Conservation (phyloP, 805 yeast genomes). For the Lachancea lanzarotensis region DNA sequence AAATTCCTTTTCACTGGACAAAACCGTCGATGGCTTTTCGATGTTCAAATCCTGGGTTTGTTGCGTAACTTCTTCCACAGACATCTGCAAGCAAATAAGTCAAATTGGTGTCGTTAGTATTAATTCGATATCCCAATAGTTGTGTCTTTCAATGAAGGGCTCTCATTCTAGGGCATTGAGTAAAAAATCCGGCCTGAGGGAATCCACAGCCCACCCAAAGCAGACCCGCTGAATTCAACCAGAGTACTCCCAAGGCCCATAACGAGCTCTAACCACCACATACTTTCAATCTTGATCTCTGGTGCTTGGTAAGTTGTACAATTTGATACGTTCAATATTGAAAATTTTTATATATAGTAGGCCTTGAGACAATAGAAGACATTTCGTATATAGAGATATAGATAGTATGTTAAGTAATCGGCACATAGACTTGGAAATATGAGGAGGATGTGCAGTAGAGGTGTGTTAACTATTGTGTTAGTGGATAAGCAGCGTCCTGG, state of each 20-base stretch:
- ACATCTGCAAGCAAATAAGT: slow-evolving; percentile 17
- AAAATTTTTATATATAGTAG: slow-evolving; percentile 1
- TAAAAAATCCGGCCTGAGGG: too few relatives aligned
- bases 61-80: slow-evolving; percentile 33
- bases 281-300: slow-evolving; percentile 6
- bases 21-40: slow-evolving; percentile 26
- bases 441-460: too few relatives aligned
- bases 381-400: not conserved
- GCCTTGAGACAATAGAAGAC: not conserved
- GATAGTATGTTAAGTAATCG: too few relatives aligned
- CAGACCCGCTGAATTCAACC: too few relatives aligned
- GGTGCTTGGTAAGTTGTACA: not conserved
- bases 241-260: not conserved
- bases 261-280: not conserved
- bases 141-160: too few relatives aligned
- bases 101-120: not conserved
- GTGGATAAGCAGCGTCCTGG: too few relatives aligned
- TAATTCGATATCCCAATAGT: too few relatives aligned
- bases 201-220: too few relatives aligned
- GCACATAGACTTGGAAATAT: too few relatives aligned
- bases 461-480: too few relatives aligned
- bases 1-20: slow-evolving; percentile 26
- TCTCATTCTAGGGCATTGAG: too few relatives aligned
- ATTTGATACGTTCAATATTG: not conserved
- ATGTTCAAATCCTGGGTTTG: slow-evolving; percentile 27